Conservation (phyloP, 2,329 filamentous ascomycete genomes). For the Colletotrichum tropicicola region DNA sequence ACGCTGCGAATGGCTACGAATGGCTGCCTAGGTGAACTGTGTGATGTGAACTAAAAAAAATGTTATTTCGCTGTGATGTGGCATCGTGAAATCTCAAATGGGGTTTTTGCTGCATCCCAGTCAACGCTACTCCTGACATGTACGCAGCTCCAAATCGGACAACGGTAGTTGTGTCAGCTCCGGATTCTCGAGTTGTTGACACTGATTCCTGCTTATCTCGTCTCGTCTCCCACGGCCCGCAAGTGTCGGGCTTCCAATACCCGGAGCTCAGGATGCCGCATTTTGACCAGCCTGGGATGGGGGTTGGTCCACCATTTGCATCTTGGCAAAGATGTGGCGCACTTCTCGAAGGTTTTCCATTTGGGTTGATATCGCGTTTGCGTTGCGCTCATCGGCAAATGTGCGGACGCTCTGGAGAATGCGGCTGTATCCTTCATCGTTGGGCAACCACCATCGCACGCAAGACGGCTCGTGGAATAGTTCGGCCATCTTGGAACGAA, state of each 20-base stretch:
- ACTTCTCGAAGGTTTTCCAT: slow-evolving; percentile 78
- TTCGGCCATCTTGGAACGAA: slow-evolving; percentile 79
- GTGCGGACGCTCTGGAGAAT: slow-evolving; percentile 80
- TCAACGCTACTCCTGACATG: too few relatives aligned
- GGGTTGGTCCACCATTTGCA: slow-evolving; percentile 46
- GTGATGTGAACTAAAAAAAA: too few relatives aligned
- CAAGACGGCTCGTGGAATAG: slow-evolving; percentile 78
- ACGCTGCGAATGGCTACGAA: background rate
- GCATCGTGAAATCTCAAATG: too few relatives aligned
- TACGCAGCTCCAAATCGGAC: too few relatives aligned
- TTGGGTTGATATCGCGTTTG: slow-evolving; percentile 64
- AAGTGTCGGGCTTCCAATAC: background rate
- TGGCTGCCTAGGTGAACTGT: background rate
- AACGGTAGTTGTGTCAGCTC: too few relatives aligned
- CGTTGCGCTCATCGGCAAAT: slow-evolving; percentile 82
- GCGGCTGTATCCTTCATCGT: slow-evolving; percentile 78
- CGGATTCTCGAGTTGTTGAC: too few relatives aligned
- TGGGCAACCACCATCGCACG: slow-evolving; percentile 88
- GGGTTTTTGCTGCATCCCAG: too few relatives aligned
- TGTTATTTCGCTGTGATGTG: too few relatives aligned
- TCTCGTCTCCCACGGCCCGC: background rate
- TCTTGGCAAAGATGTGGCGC: slow-evolving; percentile 74
- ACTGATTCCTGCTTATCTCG: too few relatives aligned
- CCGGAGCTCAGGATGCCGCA: background rate
- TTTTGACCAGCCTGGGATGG: background rate